phyloP scores from a whole-genome alignment of 176 grass and related monocot species.

The Hyparrhenia diplandra region DNA sequence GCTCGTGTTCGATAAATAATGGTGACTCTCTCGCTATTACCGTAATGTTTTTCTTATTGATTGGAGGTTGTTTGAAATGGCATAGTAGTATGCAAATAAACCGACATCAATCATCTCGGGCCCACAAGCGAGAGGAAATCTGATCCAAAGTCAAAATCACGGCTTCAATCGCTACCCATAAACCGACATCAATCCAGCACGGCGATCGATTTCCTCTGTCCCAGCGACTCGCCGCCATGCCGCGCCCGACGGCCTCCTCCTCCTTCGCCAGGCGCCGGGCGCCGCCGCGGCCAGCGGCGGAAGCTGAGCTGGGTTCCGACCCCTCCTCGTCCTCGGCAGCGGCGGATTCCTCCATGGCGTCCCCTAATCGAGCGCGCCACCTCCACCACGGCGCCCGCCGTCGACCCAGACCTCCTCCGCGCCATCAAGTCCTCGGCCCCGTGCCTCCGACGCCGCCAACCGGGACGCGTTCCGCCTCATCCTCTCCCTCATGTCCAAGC shows the following conservation, averaged over 20 bases:
- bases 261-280: background rate
- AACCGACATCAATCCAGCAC: too few species aligned
- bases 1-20: background rate
- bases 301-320: background rate
- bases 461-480: slow-evolving; percentile 52
- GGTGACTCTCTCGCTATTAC: too few species aligned
- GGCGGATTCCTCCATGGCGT: slow-evolving; percentile 18
- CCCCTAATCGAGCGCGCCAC: slow-evolving; percentile 72
- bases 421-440: slow-evolving; percentile 74
- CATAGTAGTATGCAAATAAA: too few species aligned
- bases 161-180: too few species aligned
- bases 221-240: slow-evolving; percentile 19
- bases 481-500: slow-evolving; percentile 70
- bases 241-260: background rate
- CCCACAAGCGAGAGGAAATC: too few species aligned
- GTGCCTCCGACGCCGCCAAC: slow-evolving; percentile 54
- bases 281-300: background rate
- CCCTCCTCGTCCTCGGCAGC: background rate
- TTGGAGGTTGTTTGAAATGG: too few species aligned
- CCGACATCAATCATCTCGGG: too few species aligned
- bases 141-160: too few species aligned
- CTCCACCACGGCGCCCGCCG: slow-evolving; percentile 59
- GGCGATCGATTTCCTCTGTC: background rate
- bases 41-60: too few species aligned
- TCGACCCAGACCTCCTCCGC: slow-evolving; percentile 63